Evolutionary conservation across 140 eudicot genomes (phyloP), one percentile per base, ranked within the genome.

Genomic region (Oenanthe javanica): DNA sequence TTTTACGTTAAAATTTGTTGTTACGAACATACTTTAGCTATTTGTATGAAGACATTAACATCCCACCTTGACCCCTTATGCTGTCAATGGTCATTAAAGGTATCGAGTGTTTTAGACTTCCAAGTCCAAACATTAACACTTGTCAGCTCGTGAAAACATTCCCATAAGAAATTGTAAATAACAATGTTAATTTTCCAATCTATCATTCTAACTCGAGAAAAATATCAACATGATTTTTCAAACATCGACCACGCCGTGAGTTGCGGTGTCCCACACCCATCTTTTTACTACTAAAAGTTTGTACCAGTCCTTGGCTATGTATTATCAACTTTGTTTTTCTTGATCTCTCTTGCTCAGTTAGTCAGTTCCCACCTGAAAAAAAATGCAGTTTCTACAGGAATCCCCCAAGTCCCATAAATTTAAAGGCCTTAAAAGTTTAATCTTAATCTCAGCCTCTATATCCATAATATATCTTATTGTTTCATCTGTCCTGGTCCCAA

Each of bases 401-500:
- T 36, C 81, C 40, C 19, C 77, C 82, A 88, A 88, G 83, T 52
- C 82, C 48, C 88, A 82, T n/a, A 78, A 79, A 72, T 63, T 11
- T 25, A 63, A 63, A 23, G 40, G 71, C 71, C 77, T 86, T 4
- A 79, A 77, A 63, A 84, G 78, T 82, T 72, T 90, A 64, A 36
- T 88, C 38, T 67, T 84, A 52, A 25, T 83, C 49, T 84, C 91
- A 3, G 80, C 77, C 14, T 81, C 85, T 19, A 21, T 88, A 10
- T 80, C 82, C 42, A 61, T 87, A 0, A 49, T 82, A 18, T 90
- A 84, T 31, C 80, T 86, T 18, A 42, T 83, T 16, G 25, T 86
- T 3, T 82, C 92, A 6, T 50, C 84, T 50, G 72, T 87, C 31
- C 80, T 88, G 38, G 31, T 82, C 16, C 90, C 89, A 0, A 90